Evolutionary conservation across 495 filamentous ascomycete genomes (phyloP), one percentile per base, ranked within the genome.

Genomic region (Immersiella caudata): DNA sequence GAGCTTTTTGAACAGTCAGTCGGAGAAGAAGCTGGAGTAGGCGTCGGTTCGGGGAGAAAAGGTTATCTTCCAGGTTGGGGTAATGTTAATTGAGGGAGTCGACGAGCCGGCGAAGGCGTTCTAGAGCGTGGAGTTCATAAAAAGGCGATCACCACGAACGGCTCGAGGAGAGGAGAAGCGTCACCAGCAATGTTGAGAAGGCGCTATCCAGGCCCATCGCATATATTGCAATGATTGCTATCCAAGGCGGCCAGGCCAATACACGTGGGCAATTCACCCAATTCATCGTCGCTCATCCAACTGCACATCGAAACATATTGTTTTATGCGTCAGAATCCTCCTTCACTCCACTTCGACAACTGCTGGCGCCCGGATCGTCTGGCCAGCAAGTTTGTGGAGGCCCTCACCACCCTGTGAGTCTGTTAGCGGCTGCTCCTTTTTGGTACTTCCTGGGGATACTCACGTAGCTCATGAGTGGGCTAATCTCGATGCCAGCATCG

Each of bases 391-490:
- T 68, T 90, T 88, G 46, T 93, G 89, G 18, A 99, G 85, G 60
- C 93, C 94, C 80, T 99, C 95, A 69, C 96, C 95, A 67, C 88
- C 92, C 93, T 96, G 70, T 60, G 75, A 57, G 50, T 7, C 18
- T 8, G 56, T 35, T 26, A 63, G 66, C 83, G 75, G 60, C 63
- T 12, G 21, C n/a, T 33, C 70, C 33, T 51, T 24, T 21, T 35
- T n/a, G 18, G n/a, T 6, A 24, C 50, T 33, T 8, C 11, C 58
- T n/a, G 50, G 9, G n/a, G 59, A 52, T 67, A 88, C 93, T 86
- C 88, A 96, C 94, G 75, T 99, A 99, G 86, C 93, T 97, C 74
- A 94, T 90, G 76, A 97, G 80, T 22, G 95, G 96, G 68, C 92
- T 96, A 21, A 99, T 88, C 74, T 99, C 95, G 22, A 99, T 86